phyloP scores from a whole-genome alignment of 2,329 filamentous ascomycete species.

The Microdochium bolleyi region DNA sequence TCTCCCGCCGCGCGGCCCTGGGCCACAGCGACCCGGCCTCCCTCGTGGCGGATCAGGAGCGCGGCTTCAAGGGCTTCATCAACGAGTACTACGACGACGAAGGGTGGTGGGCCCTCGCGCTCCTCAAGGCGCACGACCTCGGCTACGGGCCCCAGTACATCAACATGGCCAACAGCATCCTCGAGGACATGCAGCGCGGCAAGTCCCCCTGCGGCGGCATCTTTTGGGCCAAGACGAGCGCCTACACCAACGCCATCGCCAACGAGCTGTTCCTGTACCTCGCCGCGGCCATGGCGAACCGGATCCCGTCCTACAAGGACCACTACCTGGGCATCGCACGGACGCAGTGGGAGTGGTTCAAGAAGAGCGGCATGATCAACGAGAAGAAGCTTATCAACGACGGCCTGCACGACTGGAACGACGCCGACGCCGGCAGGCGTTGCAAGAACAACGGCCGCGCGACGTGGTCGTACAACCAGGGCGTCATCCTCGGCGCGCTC shows the following conservation, averaged over 20 bases:
- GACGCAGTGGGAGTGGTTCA: constrained; percentile 38
- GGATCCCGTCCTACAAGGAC: constrained; percentile 19
- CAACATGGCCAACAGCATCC: constrained; percentile 37
- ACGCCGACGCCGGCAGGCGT: constrained; percentile 7
- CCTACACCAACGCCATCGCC: constrained; percentile 38
- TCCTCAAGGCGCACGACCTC: constrained; percentile 42
- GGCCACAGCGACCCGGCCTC: constrained; percentile 4
- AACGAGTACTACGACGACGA: constrained; percentile 54
- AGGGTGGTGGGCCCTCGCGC: constrained; percentile 55
- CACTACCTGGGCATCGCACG: constrained; percentile 33
- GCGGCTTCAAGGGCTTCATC: constrained; percentile 36
- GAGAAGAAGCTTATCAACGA: constrained; percentile 35
- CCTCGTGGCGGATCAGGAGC: constrained; percentile 7
- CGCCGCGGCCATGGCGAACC: constrained; percentile 38
- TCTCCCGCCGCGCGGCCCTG: not conserved
- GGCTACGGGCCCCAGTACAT: constrained; percentile 37
- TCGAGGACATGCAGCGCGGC: constrained; percentile 41
- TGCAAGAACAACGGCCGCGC: constrained; percentile 33
- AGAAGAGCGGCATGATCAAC: constrained; percentile 35
- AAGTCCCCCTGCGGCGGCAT: constrained; percentile 40
- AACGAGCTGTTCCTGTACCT: constrained; percentile 44
- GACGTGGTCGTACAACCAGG: constrained; percentile 43
- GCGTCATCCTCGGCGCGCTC: constrained; percentile 38
- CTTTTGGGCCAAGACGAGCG: constrained; percentile 42
- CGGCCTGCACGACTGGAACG: constrained; percentile 21